Evolutionary conservation across 768 basidiomycete genomes (phyloP).

Genomic region (Mycena haematopus): DNA sequence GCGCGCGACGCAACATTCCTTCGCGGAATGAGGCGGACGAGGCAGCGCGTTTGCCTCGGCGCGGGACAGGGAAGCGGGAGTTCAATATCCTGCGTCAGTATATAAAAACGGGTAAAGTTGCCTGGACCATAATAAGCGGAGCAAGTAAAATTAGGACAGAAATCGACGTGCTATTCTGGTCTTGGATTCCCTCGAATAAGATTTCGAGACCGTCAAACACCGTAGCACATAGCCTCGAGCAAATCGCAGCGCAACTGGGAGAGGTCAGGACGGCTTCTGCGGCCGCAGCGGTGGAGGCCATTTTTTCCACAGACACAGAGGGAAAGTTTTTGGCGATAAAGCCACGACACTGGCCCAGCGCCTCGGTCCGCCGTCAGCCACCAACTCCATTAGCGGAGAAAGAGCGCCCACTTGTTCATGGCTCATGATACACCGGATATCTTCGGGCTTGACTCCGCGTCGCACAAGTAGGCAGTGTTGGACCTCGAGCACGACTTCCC

Average conservation of each 20-base stretch:
- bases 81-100: conserved; percentile 47
- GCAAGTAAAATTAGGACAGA: conserved; percentile 8
- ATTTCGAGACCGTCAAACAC: conserved; percentile 69
- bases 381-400: neutral
- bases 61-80: conserved; percentile 27
- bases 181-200: conserved; percentile 68
- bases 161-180: conserved; percentile 52
- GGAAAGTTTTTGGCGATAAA: conserved; percentile 66
- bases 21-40: conserved; percentile 13
- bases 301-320: conserved; percentile 55
- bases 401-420: conserved; percentile 71
- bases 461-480: conserved; percentile 75
- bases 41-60: conserved; percentile 18
- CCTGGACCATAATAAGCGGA: conserved; percentile 42
- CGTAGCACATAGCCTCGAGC: conserved; percentile 66
- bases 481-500: conserved; percentile 63
- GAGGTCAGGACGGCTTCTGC: conserved; percentile 56
- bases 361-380: conserved; percentile 47
- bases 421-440: conserved; percentile 69
- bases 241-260: conserved; percentile 72
- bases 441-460: conserved; percentile 57
- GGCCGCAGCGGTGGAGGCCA: conserved; percentile 77
- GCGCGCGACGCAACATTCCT: neutral
- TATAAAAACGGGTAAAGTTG: conserved; percentile 75
- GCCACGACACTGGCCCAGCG: conserved; percentile 76